Percentiles rank a stretch among this genome's conserved stretches.
Conservation (phyloP, 2,329 filamentous ascomycete genomes). For the Pseudogymnoascus sp. region DNA sequence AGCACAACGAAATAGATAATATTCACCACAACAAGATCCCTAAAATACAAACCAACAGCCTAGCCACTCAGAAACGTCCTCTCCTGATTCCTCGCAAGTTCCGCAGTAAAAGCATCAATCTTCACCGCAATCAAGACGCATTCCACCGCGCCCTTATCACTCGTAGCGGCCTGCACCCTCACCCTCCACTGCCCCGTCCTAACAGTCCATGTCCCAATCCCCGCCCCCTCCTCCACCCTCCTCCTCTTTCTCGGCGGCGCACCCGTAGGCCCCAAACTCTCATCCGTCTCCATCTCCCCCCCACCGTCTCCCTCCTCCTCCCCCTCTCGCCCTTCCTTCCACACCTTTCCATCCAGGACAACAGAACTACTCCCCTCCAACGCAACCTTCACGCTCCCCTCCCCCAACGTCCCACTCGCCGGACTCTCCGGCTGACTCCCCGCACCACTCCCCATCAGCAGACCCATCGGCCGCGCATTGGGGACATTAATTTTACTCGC, state of each 20-base stretch:
- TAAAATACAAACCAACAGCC: neutral
- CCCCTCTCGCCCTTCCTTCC: slow-evolving; percentile 30
- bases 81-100: slow-evolving; percentile 57
- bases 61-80: slow-evolving; percentile 51
- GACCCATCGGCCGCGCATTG: slow-evolving; percentile 49
- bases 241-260: slow-evolving; percentile 15
- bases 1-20: neutral
- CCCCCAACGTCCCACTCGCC: slow-evolving; percentile 61
- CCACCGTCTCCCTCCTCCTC: neutral
- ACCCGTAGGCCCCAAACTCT: slow-evolving; percentile 13
- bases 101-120: slow-evolving; percentile 61
- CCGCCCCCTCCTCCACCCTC: slow-evolving; percentile 18
- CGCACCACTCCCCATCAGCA: slow-evolving; percentile 60
- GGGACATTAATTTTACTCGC: slow-evolving; percentile 70
- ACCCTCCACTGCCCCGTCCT: slow-evolving; percentile 65
- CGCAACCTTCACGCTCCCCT: slow-evolving; percentile 59
- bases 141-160: slow-evolving; percentile 52
- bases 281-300: slow-evolving; percentile 9
- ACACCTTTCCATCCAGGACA: slow-evolving; percentile 50
- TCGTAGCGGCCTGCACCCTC: slow-evolving; percentile 47
- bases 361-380: slow-evolving; percentile 55
- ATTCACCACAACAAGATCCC: neutral
- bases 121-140: slow-evolving; percentile 70
- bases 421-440: slow-evolving; percentile 56
- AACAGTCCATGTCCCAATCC: slow-evolving; percentile 48